Percentiles rank a stretch among this genome's conserved stretches.
Evolutionary conservation across 768 basidiomycete species (phyloP).

Genomic region (button mushroom (Agaricus bisporus)): DNA sequence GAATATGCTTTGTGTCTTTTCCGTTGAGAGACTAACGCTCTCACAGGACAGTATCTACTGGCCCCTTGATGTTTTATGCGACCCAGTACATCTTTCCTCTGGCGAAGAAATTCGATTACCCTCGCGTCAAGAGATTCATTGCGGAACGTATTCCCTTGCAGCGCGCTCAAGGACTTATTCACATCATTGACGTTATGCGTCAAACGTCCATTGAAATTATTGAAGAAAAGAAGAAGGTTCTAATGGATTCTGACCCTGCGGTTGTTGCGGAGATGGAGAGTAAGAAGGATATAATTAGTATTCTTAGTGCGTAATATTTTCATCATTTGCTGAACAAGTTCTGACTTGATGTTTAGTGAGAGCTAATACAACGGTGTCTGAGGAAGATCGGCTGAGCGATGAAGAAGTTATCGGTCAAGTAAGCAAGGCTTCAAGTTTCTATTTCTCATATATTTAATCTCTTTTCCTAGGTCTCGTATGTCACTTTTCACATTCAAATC

Average conservation of each 20-base stretch:
- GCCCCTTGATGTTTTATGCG: slow-evolving; percentile 13
- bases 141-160: slow-evolving; percentile 27
- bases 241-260: slow-evolving; percentile 28
- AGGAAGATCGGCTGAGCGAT: slow-evolving; percentile 26
- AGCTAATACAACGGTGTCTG: slow-evolving; percentile 25
- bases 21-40: background rate
- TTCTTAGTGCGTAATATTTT: slow-evolving; percentile 29
- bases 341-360: slow-evolving; percentile 18
- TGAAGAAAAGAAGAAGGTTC: slow-evolving; percentile 27
- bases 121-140: slow-evolving; percentile 25
- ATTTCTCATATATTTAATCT: background rate
- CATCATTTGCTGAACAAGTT: background rate
- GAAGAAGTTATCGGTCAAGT: slow-evolving; percentile 28
- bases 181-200: slow-evolving; percentile 29
- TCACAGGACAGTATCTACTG: background rate
- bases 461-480: background rate
- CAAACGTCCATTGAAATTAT: slow-evolving; percentile 30
- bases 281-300: slow-evolving; percentile 42
- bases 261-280: slow-evolving; percentile 26
- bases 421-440: background rate
- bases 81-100: slow-evolving; percentile 15
- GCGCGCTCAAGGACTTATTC: slow-evolving; percentile 20
- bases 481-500: background rate
- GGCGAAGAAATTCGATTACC: slow-evolving; percentile 18
- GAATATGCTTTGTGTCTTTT: slow-evolving; percentile 7